A percentile compares a stretch with the other conserved stretches of the same genome.
phyloP scores from a whole-genome alignment of 2,329 filamentous ascomycete species.

The Zarea fungicola region DNA sequence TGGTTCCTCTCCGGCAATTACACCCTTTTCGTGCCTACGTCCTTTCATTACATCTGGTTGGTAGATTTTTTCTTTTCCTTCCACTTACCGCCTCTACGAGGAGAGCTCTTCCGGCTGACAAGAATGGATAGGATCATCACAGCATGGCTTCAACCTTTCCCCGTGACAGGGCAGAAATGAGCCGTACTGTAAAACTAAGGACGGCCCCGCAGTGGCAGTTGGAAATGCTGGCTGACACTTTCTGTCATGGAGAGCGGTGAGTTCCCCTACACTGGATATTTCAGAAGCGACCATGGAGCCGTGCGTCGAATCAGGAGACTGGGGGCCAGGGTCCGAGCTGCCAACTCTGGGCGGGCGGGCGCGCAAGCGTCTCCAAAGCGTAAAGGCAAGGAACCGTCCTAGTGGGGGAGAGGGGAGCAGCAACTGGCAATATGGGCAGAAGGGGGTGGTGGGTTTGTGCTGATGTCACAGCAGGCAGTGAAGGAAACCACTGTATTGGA shows the following conservation, averaged over 20 bases:
- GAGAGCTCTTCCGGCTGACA: too few relatives aligned
- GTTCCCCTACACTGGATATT: background rate
- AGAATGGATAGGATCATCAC: too few relatives aligned
- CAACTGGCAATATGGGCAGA: background rate
- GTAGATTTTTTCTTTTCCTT: too few relatives aligned
- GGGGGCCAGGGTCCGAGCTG: conserved; percentile 7
- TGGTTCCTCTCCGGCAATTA: too few relatives aligned
- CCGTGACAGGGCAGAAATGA: background rate
- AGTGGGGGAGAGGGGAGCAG: conserved; percentile 1
- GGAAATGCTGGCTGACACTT: background rate
- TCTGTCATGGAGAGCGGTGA: conserved; percentile 5
- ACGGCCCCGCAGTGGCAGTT: background rate
- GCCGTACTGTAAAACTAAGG: background rate
- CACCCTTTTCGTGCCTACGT: too few relatives aligned
- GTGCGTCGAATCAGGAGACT: conserved; percentile 5
- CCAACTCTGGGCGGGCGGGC: background rate
- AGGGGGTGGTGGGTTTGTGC: background rate
- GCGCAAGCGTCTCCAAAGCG: background rate
- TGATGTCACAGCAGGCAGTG: conserved; percentile 1
- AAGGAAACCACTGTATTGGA: background rate
- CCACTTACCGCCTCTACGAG: too few relatives aligned
- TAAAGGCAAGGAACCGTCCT: too few relatives aligned
- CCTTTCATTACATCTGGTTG: too few relatives aligned
- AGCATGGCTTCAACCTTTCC: too few relatives aligned
- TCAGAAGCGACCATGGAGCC: background rate